Base-by-base conservation (phyloP, 495 filamentous ascomycete genomes). In the Aspergillus sclerotioniger region DNA sequence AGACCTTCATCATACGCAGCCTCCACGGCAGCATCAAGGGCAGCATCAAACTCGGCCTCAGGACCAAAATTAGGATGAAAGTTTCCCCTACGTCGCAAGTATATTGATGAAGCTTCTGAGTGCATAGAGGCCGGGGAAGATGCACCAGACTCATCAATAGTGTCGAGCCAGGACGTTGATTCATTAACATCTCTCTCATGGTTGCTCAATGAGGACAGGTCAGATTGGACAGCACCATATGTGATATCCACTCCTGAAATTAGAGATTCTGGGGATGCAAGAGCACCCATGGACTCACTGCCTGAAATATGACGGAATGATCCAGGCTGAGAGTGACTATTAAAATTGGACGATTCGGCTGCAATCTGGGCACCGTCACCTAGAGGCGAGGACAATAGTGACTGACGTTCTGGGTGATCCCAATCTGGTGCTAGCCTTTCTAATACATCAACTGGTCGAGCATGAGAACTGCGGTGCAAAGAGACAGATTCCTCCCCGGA, bases 1-100 rank as follows among this genome's bases (percentile, higher is more conserved):
- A 90, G 88, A 6, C 90, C 91, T 62, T 98, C 91, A 69, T 96
- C 90, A 68, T 97, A 98, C 19, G 94, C 94, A 39, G 93, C 92
- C 69, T 98, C 94, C 9, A 98, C 90, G 12, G 95, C 95, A 3
- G 91, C 94, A 76, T 98, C 94, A 32, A 98, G 76, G 29, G 95
- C 95, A 32, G 92, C 91, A 73, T 96, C 91, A 67, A 97, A 97
- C 64, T 96, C 93, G 17, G 93, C 90, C 64, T 96, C 91, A 0
- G 91, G 96, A 25, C 83, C 85, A 20, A 86, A 85, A 64, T 88
- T 95, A 4, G 85, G 67, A 19, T 77, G 80, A 25, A 85, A 81
- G 45, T 90, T 83, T 58, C 78, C 82, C 61, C 87, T 88, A 54
- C 86, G 80, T 51, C 84, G 81, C 19, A 92, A 69, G 51, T 84